Percentiles rank a stretch among this genome's conserved stretches.
Evolutionary conservation across 2,329 filamentous ascomycete genomes (phyloP).

Genomic region (Aschersonia sp.): DNA sequence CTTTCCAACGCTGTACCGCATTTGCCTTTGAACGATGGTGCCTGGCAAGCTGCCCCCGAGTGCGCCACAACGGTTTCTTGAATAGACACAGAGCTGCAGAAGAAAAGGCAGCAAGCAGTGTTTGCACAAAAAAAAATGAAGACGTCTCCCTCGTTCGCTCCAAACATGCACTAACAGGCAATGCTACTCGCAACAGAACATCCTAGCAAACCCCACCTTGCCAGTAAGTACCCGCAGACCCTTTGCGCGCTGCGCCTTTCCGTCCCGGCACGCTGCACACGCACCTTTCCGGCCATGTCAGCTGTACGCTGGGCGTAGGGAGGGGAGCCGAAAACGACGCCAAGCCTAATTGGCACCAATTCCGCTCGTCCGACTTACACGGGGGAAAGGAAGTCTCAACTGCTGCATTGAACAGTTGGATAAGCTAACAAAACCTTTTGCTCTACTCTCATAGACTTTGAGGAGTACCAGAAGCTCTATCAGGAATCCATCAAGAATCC

Average conservation of each 20-base stretch:
- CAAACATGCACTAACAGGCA: no score
- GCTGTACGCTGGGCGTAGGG: not conserved
- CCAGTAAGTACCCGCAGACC: constrained; percentile 30
- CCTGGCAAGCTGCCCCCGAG: no score
- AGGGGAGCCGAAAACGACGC: not conserved
- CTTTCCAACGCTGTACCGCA: not conserved
- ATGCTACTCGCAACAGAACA: constrained; percentile 33
- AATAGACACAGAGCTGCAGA: not conserved
- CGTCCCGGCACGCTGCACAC: not conserved
- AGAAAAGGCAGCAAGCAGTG: not conserved
- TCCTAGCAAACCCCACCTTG: constrained; percentile 53
- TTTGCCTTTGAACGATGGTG: not conserved
- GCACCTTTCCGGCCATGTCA: no score
- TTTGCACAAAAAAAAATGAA: not conserved
- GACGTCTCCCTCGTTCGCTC: not conserved
- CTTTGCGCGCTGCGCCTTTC: not conserved
- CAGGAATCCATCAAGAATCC: constrained; percentile 82
- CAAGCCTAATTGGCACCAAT: constrained; percentile 1
- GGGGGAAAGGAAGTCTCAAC: no score
- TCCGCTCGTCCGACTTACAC: constrained; percentile 3
- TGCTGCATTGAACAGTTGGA: no score
- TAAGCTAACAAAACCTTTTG: no score
- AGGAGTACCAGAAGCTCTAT: constrained; percentile 55
- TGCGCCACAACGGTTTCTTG: no score
- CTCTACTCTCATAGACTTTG: constrained; percentile 29